A percentile compares a stretch with the other conserved stretches of the same genome.
These are phyloP conservation scores for Arabidopsis lyrata DNA, from an alignment of 441 rosid species.

Conservation along the genomic window DNA sequence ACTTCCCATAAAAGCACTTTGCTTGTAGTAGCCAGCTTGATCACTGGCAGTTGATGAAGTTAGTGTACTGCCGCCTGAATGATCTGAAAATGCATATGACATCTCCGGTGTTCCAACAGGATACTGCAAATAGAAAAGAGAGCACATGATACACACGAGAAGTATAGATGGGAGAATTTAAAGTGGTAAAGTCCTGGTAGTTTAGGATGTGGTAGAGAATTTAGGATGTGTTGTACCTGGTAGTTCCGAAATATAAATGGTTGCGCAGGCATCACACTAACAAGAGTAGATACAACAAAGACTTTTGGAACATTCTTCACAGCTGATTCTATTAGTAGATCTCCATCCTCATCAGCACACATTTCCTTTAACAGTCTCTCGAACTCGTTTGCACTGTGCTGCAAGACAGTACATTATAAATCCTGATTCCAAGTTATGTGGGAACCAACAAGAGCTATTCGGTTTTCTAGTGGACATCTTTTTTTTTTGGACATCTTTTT, in stretches of 20 bases:
- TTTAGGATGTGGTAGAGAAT: no score
- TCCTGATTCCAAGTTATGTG: constrained; percentile 40
- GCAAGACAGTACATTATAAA: constrained; percentile 58
- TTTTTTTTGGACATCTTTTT: not conserved
- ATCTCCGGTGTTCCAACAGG: constrained; percentile 95
- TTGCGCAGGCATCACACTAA: constrained; percentile 93
- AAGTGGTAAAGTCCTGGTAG: no score
- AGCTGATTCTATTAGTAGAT: constrained; percentile 91
- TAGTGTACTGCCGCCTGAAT: constrained; percentile 65
- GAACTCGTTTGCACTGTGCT: constrained; percentile 99
- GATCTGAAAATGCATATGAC: constrained; percentile 76
- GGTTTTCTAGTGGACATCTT: not conserved
- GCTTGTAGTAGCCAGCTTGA: constrained; percentile 83
- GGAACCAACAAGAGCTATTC: constrained; percentile 26
- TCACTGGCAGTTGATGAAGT: constrained; percentile 76
- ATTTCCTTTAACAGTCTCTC: constrained; percentile 96
- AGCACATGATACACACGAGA: constrained; percentile 9
- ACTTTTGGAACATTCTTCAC: constrained; percentile 94
- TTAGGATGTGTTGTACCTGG: constrained; percentile 82
- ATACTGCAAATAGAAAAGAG: constrained; percentile 62
- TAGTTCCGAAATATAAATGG: constrained; percentile 96
- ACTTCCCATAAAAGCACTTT: constrained; percentile 96
- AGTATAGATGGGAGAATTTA: not conserved
- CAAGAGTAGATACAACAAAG: constrained; percentile 92
- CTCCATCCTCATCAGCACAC: constrained; percentile 98